Base-by-base conservation (phyloP, 1,284 basidiomycete genomes). In the Austropuccinia psidii region DNA sequence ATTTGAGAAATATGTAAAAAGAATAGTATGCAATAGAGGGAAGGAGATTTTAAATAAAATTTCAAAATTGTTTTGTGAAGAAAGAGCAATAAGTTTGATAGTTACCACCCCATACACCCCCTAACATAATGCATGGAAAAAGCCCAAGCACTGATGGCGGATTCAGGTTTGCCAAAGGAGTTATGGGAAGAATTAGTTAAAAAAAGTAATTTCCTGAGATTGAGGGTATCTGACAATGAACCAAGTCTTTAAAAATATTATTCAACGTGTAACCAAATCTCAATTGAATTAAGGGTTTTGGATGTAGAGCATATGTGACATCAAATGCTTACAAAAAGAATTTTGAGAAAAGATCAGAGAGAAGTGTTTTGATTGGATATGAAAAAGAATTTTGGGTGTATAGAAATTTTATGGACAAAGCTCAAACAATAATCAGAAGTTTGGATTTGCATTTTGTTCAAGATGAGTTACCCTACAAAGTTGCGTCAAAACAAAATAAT, bases 61-160 rank as follows among this genome's bases (percentile, higher is more conserved):
- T 17, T 39, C 45, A 9, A n/a, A n/a, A n/a, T n/a, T n/a, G n/a
- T n/a, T n/a, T n/a, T n/a, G n/a, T n/a, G 27, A 62, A 29, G 41
- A 62, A n/a, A 62, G 31, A 62, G 60, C 37, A 24, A 62, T 62
- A 19, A 17, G 17, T 35, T n/a, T 19, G 17, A 43, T 62, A 5
- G 37, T 62, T 24, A 62, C 35, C 35, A 41, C 60, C n/a, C 35
- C 21, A 24, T 21, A 62, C 19, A 62, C 60, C 60, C 60, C 60
- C 41, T 41, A 62, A 37, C 13, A 62, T 39, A 62, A 62, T 62
- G 60, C 9, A 62, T 62, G 13, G 60, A 62, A 41, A 62, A 62
- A 62, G 27, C 11, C 35, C 19, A 41, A n/a, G 27, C 41, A 3
- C 11, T 62, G 8, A 62, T 41, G n/a, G 21, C 31, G 2, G 60